Conservation (phyloP, 176 grass and related monocot species). For the Oryza punctata region DNA sequence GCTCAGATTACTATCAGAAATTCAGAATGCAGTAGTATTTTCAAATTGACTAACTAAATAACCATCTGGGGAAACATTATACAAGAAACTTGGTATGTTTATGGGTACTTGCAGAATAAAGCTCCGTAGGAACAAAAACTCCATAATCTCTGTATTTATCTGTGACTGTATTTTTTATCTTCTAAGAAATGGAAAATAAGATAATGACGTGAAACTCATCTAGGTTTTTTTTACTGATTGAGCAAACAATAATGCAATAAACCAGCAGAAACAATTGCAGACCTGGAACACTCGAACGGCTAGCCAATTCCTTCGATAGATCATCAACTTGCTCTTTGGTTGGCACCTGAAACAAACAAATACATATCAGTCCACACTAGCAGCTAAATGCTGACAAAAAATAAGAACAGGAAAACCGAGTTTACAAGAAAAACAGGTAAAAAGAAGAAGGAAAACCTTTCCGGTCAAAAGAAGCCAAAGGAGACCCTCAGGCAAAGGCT, state of each 20-base stretch:
- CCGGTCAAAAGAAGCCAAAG: slow-evolving; percentile 99
- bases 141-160: not conserved
- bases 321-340: slow-evolving; percentile 88
- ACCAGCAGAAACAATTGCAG: not conserved
- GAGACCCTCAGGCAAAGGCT: slow-evolving; percentile 97
- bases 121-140: not conserved
- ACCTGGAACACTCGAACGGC: slow-evolving; percentile 87
- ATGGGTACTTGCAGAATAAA: not conserved
- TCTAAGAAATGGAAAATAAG: not conserved
- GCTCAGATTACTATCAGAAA: not conserved
- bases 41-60: slow-evolving; percentile 1
- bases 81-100: not conserved
- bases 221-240: not conserved
- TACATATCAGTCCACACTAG: slow-evolving; percentile 2
- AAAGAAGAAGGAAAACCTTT: slow-evolving; percentile 60
- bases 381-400: not conserved
- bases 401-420: not conserved
- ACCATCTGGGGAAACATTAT: not conserved
- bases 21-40: not conserved
- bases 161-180: slow-evolving; percentile 28
- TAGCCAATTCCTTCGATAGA: slow-evolving; percentile 70
- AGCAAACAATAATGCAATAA: slow-evolving; percentile 15
- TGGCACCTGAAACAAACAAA: slow-evolving; percentile 65
- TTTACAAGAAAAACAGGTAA: not conserved
- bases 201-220: not conserved